Evolutionary conservation across 2,329 filamentous ascomycete genomes (phyloP), one percentile per base, ranked within the genome.

Genomic region (Zymoseptoria crescenta): DNA sequence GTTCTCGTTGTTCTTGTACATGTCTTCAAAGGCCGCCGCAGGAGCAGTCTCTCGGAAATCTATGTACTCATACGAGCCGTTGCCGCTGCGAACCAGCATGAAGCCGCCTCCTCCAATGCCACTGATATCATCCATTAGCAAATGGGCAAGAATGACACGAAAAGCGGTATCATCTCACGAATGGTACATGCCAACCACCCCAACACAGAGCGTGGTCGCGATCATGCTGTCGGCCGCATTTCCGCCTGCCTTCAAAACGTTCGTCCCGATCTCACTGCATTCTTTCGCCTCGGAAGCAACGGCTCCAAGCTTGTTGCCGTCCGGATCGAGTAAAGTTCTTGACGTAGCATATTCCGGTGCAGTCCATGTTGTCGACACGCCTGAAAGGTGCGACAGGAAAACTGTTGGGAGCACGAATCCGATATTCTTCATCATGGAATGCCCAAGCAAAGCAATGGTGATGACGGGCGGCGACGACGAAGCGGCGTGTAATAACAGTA

Each of bases 31-130:
- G 0, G 91, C 89, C 0, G 89, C 88, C 0, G 87, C 88, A 0
- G 93, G 93, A 0, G 93, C 93, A 0, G 87, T 85, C 73, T 97
- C 93, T 52, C 93, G 82, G 70, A 96, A 97, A 74, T 97, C 93
- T 65, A 97, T 85, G 59, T 87, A 86, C 70, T 96, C 91, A 70
- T 92, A 95, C 19, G 79, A 78, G n/a, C 91, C 91, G 59, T 89
- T 79, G 16, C 83, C 76, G 35, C 84, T 50, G 28, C 64, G 55
- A 4, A 66, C 63, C 8, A 66, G 61, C 63, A 66, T 65, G 75
- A 97, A 97, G 1, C 93, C 93, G 49, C 93, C 93, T 6, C 93
- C 93, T 20, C 89, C 92, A 60, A 96, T 87, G 16, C 93, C 92
- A 49, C 76, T 72, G 54, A 71, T 24, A 24, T 4, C 24, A 72